Evolutionary conservation across 1,284 basidiomycete genomes (phyloP).

Genomic region (Neolentinus lepideus): DNA sequence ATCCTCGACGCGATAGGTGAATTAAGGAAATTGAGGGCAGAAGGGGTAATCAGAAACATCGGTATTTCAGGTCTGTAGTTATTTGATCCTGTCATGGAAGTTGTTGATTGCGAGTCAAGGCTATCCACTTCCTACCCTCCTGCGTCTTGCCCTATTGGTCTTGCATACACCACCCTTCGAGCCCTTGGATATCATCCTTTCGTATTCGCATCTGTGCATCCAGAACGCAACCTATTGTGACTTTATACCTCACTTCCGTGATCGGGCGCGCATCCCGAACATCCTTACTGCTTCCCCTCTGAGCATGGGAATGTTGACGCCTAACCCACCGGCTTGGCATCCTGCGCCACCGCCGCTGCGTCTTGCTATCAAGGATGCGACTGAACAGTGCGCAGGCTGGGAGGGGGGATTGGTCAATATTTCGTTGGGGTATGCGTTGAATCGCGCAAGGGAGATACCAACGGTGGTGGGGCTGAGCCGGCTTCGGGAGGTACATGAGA

Average conservation of each 20-base stretch:
- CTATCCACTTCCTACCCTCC: conserved; percentile 84
- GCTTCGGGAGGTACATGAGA: conserved; percentile 68
- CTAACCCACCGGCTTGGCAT: conserved; percentile 75
- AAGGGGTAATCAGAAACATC: conserved; percentile 74
- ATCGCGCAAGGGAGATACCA: conserved; percentile 47
- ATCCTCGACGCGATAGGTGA: conserved; percentile 72
- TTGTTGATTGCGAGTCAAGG: conserved; percentile 33
- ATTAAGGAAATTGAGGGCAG: conserved; percentile 69
- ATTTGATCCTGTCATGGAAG: not conserved
- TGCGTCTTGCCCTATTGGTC: conserved; percentile 78
- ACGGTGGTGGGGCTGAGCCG: conserved; percentile 73
- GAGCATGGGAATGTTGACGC: conserved; percentile 85
- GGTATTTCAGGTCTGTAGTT: conserved; percentile 72
- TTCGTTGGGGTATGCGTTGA: conserved; percentile 69
- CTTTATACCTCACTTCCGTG: conserved; percentile 55
- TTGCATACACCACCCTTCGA: conserved; percentile 53
- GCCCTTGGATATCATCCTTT: conserved; percentile 77
- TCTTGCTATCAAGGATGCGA: conserved; percentile 32
- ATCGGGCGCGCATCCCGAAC: conserved; percentile 60
- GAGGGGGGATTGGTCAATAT: conserved; percentile 56
- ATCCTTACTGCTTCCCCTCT: conserved; percentile 86
- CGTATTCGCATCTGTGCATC: conserved; percentile 85
- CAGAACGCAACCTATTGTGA: conserved; percentile 65
- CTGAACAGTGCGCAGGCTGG: conserved; percentile 24
- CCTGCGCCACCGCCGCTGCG: conserved; percentile 60